phyloP scores from a whole-genome alignment of 495 filamentous ascomycete species.

The Neurospora terricola region DNA sequence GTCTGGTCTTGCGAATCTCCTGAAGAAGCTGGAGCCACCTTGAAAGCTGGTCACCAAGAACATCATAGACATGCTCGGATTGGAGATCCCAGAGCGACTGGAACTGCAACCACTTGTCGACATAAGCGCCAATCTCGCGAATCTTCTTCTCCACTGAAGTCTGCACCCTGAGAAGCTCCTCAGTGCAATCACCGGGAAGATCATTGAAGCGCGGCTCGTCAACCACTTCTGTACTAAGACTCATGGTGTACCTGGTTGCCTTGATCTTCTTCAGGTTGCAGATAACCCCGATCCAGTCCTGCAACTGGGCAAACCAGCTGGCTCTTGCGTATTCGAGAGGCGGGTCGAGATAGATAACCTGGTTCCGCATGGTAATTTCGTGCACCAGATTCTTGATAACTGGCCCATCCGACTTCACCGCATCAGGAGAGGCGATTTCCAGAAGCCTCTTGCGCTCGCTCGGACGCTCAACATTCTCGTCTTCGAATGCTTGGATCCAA shows the following conservation, averaged over 20 bases:
- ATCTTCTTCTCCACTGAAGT: conserved; percentile 69
- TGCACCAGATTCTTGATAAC: conserved; percentile 63
- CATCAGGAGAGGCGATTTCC: conserved; percentile 19
- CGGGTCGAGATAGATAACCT: conserved; percentile 89
- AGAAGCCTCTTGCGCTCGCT: conserved; percentile 35
- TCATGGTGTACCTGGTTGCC: conserved; percentile 90
- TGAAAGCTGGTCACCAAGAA: conserved; percentile 80
- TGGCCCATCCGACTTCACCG: conserved; percentile 37
- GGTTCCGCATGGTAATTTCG: conserved; percentile 92
- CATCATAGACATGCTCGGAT: conserved; percentile 85
- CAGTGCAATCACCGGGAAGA: conserved; percentile 71
- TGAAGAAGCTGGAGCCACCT: conserved; percentile 90
- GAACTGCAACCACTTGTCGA: conserved; percentile 96
- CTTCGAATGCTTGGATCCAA: conserved; percentile 78
- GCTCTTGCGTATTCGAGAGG: conserved; percentile 85
- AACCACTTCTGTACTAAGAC: conserved; percentile 50
- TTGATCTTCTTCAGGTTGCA: conserved; percentile 90
- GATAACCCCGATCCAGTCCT: conserved; percentile 83
- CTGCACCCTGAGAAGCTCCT: conserved; percentile 69
- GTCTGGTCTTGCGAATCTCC: conserved; percentile 85
- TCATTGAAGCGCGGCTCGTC: conserved; percentile 71
- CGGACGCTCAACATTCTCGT: conserved; percentile 42
- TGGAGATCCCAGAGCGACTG: conserved; percentile 98
- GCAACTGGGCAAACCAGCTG: conserved; percentile 87
- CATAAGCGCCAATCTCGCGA: conserved; percentile 64